Conservation (phyloP, 768 basidiomycete species). For the Mycena floridula region DNA sequence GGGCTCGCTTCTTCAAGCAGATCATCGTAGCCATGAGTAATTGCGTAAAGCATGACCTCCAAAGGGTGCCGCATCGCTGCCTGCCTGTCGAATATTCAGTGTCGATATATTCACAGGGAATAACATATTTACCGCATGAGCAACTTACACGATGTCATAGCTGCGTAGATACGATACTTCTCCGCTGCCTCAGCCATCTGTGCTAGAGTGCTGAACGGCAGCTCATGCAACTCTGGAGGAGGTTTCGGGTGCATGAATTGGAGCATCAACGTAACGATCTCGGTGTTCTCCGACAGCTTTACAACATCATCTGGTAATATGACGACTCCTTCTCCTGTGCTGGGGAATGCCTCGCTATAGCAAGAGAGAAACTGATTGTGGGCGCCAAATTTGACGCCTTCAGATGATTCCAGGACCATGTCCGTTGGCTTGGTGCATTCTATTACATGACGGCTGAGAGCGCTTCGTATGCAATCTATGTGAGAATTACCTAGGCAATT, state of each 20-base stretch:
- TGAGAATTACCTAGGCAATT: no score
- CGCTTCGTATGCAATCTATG: no score
- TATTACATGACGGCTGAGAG: no score
- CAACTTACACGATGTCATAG: neutral
- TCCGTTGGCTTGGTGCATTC: no score
- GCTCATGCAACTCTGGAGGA: slow-evolving; percentile 2
- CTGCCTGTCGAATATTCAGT: neutral
- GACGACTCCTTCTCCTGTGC: neutral
- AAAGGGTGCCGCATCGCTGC: slow-evolving; percentile 2
- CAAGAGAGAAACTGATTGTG: slow-evolving; percentile 1
- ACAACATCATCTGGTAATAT: neutral
- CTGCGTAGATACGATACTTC: slow-evolving; percentile 4
- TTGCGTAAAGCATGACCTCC: slow-evolving; percentile 2
- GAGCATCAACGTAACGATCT: slow-evolving; percentile 1
- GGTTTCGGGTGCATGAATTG: slow-evolving; percentile 4
- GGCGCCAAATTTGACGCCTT: slow-evolving; percentile 4
- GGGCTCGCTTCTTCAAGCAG: slow-evolving; percentile 2
- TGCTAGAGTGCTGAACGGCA: neutral
- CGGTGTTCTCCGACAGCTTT: slow-evolving; percentile 1
- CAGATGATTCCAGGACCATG: slow-evolving; percentile 4
- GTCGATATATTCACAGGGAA: neutral
- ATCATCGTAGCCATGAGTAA: slow-evolving; percentile 1
- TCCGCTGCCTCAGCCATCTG: slow-evolving; percentile 6
- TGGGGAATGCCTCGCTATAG: slow-evolving; percentile 6
- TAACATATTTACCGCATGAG: neutral